phyloP scores from a whole-genome alignment of 305 asterid genomes.

The Striga hermonthica region DNA sequence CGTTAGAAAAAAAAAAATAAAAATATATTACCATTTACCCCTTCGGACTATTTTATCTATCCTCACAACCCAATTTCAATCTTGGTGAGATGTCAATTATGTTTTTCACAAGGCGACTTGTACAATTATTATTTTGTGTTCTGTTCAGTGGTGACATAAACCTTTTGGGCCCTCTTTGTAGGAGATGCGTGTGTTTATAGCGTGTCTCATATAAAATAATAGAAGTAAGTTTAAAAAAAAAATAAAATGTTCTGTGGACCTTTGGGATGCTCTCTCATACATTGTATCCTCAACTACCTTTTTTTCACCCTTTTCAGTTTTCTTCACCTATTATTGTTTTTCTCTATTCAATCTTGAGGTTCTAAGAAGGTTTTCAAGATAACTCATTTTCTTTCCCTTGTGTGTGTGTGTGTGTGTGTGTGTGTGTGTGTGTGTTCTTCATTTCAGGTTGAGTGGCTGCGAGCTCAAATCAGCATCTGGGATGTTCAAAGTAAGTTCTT shows the following conservation, averaged over 20 bases:
- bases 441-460: constrained; percentile 31
- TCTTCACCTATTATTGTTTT: neutral
- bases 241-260: constrained; percentile 28
- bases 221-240: too few relatives aligned
- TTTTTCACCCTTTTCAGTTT: constrained; percentile 1
- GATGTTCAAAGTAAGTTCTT: constrained; percentile 42
- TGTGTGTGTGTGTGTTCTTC: too few relatives aligned
- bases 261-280: constrained; percentile 35
- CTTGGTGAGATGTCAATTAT: neutral
- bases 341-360: constrained; percentile 11
- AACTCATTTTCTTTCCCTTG: constrained; percentile 9
- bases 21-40: too few relatives aligned
- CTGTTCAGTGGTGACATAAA: constrained; percentile 25
- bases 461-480: constrained; percentile 28
- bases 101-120: constrained; percentile 24
- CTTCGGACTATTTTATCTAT: too few relatives aligned
- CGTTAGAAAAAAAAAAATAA: too few relatives aligned
- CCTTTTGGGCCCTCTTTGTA: constrained; percentile 27
- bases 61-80: neutral
- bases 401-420: too few relatives aligned
- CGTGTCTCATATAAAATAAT: constrained; percentile 31
- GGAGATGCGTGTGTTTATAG: constrained; percentile 40
- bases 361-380: constrained; percentile 15
- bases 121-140: constrained; percentile 20
- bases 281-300: constrained; percentile 38